Percentiles rank a stretch among this genome's conserved stretches.
These are phyloP conservation scores for Aspergillus pseudotamarii DNA, from an alignment of 2,329 filamentous ascomycete species.

Conservation along the genomic window DNA sequence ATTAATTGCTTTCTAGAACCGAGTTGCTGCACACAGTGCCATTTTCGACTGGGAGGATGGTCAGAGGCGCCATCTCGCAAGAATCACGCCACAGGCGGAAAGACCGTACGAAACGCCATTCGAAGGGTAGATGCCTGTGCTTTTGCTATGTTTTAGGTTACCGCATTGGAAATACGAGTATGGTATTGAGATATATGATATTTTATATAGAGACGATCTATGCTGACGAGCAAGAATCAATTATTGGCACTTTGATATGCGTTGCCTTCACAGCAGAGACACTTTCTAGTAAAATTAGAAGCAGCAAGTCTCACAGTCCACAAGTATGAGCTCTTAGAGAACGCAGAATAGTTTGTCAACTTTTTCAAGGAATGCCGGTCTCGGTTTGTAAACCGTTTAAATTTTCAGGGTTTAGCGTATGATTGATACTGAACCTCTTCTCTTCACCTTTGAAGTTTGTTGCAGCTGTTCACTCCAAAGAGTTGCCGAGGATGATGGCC, in stretches of 20 bases:
- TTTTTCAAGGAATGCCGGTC: neutral
- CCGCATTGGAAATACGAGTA: neutral
- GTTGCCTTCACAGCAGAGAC: neutral
- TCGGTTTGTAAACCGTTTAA: neutral
- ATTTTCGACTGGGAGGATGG: constrained; percentile 81
- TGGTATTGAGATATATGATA: neutral
- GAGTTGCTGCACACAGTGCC: constrained; percentile 77
- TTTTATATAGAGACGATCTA: neutral
- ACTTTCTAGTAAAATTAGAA: neutral
- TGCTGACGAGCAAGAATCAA: neutral
- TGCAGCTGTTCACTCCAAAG: neutral
- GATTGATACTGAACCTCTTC: neutral
- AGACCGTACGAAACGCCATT: constrained; percentile 71
- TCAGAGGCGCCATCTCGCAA: constrained; percentile 74
- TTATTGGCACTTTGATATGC: neutral
- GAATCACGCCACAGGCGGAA: constrained; percentile 83
- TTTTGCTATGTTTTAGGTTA: neutral
- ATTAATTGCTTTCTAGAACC: constrained; percentile 53
- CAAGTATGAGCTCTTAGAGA: neutral
- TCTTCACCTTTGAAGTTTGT: neutral
- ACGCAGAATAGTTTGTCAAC: neutral
- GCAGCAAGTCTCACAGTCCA: neutral
- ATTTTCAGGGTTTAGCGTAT: neutral
- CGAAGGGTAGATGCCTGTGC: constrained; percentile 26
- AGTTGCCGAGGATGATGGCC: neutral